These are phyloP conservation scores for Phalaenopsis hybrid DNA, from an alignment of 116 monocot species.

Conservation along the genomic window DNA sequence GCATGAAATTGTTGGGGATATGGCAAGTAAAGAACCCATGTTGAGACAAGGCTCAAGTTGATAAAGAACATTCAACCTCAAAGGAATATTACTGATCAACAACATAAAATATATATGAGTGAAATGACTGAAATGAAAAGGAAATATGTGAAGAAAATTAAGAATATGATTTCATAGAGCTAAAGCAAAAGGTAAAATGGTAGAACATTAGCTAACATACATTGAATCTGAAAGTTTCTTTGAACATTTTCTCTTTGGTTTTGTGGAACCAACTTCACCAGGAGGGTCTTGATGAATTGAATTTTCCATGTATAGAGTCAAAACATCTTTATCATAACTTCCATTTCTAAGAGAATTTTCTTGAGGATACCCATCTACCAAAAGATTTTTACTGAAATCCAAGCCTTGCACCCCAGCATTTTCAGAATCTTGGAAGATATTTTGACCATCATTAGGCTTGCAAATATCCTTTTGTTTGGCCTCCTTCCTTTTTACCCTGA, in stretches of 20 bases:
- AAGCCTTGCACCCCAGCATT: constrained; percentile 23
- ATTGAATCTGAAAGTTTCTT: constrained; percentile 29
- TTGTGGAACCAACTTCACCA: constrained; percentile 13
- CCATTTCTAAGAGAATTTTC: constrained; percentile 24
- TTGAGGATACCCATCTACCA: constrained; percentile 29
- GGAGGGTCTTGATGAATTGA: background rate
- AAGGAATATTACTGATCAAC: background rate
- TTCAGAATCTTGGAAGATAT: constrained; percentile 23
- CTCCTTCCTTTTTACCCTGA: constrained; percentile 56
- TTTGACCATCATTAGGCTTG: constrained; percentile 19
- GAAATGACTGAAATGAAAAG: background rate
- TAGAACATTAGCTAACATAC: constrained; percentile 14
- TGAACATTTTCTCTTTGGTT: constrained; percentile 40
- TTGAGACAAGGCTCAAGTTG: too few species aligned
- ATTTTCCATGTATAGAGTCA: constrained; percentile 16
- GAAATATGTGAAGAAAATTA: background rate
- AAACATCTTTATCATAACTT: constrained; percentile 23
- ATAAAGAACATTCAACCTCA: too few species aligned
- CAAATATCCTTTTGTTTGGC: constrained; percentile 16
- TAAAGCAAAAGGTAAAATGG: background rate
- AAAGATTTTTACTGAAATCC: constrained; percentile 13
- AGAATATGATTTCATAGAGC: constrained; percentile 2
- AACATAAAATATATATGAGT: background rate
- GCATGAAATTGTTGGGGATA: too few species aligned
- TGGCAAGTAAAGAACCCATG: too few species aligned